phyloP scores from a whole-genome alignment of 176 grass and related monocot genomes.

The Cenchrus fungigraminus region DNA sequence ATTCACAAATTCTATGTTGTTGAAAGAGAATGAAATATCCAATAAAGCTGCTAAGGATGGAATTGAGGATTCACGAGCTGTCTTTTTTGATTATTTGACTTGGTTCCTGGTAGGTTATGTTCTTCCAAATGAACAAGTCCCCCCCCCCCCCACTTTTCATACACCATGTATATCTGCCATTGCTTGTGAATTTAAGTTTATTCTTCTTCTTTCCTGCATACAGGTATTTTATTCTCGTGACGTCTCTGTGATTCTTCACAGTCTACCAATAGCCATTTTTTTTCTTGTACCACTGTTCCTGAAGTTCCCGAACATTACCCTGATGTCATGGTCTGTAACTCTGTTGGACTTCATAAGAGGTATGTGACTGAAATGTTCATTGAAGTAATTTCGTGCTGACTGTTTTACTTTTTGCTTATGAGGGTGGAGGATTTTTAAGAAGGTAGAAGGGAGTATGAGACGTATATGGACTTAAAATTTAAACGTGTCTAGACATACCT shows the following conservation, averaged over 20 bases:
- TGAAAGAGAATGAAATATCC: slow-evolving; percentile 55
- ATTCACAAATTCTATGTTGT: slow-evolving; percentile 81
- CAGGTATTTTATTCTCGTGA: slow-evolving; percentile 90
- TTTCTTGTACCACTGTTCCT: slow-evolving; percentile 74
- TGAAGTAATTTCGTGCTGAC: slow-evolving; percentile 7
- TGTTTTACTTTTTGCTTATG: not conserved
- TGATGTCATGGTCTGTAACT: slow-evolving; percentile 57
- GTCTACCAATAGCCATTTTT: slow-evolving; percentile 71
- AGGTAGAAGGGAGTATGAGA: not conserved
- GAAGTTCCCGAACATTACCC: slow-evolving; percentile 58
- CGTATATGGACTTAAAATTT: not conserved
- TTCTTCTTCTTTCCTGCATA: slow-evolving; percentile 44
- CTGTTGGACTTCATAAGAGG: slow-evolving; percentile 71
- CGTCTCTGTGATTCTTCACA: slow-evolving; percentile 75
- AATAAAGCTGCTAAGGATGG: slow-evolving; percentile 42
- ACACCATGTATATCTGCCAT: slow-evolving; percentile 17
- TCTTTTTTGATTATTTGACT: slow-evolving; percentile 97
- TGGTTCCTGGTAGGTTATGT: slow-evolving; percentile 84
- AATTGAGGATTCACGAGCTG: slow-evolving; percentile 55
- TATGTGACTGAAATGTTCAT: slow-evolving; percentile 42
- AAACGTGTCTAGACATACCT: not conserved
- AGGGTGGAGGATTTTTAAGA: not conserved
- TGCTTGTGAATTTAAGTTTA: slow-evolving; percentile 31
- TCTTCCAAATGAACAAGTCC: slow-evolving; percentile 26
- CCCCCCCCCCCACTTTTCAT: slow-evolving; percentile 4